Evolutionary conservation across 2,329 filamentous ascomycete species (phyloP).

Genomic region (Ophiocordyceps camponoti-saundersi): DNA sequence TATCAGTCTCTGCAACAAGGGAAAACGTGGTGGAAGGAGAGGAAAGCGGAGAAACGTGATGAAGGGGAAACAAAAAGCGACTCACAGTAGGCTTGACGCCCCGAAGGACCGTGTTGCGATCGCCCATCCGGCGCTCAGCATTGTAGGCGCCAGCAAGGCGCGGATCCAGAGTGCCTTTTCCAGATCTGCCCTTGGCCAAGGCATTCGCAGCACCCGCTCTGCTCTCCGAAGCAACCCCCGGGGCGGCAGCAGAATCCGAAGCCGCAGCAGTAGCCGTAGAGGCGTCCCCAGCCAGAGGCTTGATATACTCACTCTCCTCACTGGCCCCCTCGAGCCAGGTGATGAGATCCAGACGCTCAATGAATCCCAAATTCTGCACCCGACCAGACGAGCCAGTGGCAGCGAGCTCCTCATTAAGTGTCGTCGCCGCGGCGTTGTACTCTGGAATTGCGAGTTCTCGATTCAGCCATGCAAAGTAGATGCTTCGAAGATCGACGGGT

Average conservation of each 20-base stretch:
- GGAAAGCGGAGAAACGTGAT: conserved; percentile 3
- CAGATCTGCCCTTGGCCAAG: conserved; percentile 30
- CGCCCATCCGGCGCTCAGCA: conserved; percentile 78
- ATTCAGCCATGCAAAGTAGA: conserved; percentile 93
- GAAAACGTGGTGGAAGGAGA: too few species aligned
- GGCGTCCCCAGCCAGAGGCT: conserved; percentile 53
- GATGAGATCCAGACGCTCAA: conserved; percentile 79
- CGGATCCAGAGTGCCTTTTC: conserved; percentile 59
- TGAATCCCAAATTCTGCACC: conserved; percentile 80
- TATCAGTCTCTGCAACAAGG: too few species aligned
- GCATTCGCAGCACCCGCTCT: conserved; percentile 22
- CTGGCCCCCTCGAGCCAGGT: conserved; percentile 85
- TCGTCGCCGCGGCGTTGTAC: conserved; percentile 71
- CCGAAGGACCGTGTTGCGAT: conserved; percentile 74
- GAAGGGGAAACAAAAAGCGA: background rate
- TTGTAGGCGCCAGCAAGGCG: conserved; percentile 77
- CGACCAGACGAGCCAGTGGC: conserved; percentile 43
- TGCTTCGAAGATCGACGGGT: conserved; percentile 74
- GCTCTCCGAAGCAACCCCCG: conserved; percentile 5
- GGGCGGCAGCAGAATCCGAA: conserved; percentile 7
- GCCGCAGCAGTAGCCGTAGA: conserved; percentile 25
- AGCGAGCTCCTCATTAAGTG: conserved; percentile 62
- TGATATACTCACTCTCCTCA: conserved; percentile 86
- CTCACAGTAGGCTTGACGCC: conserved; percentile 78
- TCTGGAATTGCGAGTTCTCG: conserved; percentile 79